These are phyloP conservation scores for Zopfia rhizophila DNA, from an alignment of 2,329 filamentous ascomycete genomes.

Conservation along the genomic window DNA sequence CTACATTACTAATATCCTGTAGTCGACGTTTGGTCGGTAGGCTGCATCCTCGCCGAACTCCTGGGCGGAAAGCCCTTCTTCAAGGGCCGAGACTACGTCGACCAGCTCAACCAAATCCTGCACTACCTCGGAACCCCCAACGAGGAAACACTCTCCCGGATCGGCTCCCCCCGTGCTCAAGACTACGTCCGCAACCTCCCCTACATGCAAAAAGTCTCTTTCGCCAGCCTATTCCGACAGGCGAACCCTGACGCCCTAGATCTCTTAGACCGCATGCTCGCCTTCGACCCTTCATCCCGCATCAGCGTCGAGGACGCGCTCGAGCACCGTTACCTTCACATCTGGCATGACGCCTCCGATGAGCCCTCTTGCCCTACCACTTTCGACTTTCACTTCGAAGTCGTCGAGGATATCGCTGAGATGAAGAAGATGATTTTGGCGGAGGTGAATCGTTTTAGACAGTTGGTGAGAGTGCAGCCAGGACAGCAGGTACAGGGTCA, in stretches of 20 bases:
- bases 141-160: constrained; percentile 91
- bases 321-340: constrained; percentile 94
- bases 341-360: constrained; percentile 98
- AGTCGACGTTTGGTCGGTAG: constrained; percentile 99
- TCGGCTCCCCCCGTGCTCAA: constrained; percentile 93
- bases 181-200: constrained; percentile 98
- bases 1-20: constrained; percentile 28
- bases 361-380: constrained; percentile 93
- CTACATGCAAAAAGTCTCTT: constrained; percentile 92
- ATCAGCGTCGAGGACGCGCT: constrained; percentile 95
- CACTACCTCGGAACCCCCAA: constrained; percentile 97
- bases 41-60: constrained; percentile 95
- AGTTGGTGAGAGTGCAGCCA: constrained; percentile 59
- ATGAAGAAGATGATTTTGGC: constrained; percentile 98
- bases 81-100: constrained; percentile 98
- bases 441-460: constrained; percentile 90
- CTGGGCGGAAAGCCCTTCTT: constrained; percentile 97
- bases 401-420: constrained; percentile 92
- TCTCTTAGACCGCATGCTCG: constrained; percentile 95
- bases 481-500: constrained; percentile 35
- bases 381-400: constrained; percentile 98
- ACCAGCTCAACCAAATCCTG: constrained; percentile 98
- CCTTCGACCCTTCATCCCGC: constrained; percentile 92
- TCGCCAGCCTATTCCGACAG: constrained; percentile 87
- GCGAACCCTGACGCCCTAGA: constrained; percentile 97